These are phyloP conservation scores for Alternaria ethzedia DNA, from an alignment of 2,329 filamentous ascomycete species.

Conservation along the genomic window DNA sequence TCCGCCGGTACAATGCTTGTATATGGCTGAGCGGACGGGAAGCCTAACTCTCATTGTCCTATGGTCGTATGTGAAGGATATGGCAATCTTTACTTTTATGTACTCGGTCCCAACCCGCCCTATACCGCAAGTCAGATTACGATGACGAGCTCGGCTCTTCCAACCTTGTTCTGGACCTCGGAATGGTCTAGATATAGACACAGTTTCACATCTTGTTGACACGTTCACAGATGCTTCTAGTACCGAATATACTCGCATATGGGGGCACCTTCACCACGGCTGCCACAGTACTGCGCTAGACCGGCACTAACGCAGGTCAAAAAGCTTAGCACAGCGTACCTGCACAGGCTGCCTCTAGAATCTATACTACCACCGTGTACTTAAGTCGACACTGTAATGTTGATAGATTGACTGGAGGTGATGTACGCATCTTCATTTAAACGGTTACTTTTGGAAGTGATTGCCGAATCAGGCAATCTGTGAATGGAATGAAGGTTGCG, in stretches of 20 bases:
- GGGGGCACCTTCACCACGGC: neutral
- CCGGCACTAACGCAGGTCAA: neutral
- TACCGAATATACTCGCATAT: neutral
- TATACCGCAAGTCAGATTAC: too few relatives aligned
- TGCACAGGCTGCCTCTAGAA: neutral
- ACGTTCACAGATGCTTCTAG: neutral
- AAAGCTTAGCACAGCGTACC: neutral
- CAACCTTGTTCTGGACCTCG: neutral
- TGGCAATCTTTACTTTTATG: rapidly evolving
- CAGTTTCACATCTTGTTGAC: neutral
- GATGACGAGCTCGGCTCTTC: neutral
- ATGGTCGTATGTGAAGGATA: neutral
- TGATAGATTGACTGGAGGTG: too few relatives aligned
- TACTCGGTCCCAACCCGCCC: neutral
- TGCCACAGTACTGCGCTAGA: neutral
- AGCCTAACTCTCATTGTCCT: neutral
- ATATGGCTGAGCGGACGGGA: neutral
- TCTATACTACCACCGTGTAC: too few relatives aligned
- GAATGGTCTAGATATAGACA: neutral
- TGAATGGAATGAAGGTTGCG: neutral
- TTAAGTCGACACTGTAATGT: too few relatives aligned
- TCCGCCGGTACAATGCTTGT: neutral
- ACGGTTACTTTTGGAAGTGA: neutral
- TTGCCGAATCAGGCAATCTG: neutral
- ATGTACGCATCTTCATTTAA: too few relatives aligned